Evolutionary conservation across 768 basidiomycete genomes (phyloP).

Genomic region (Tricholoma matsutake): DNA sequence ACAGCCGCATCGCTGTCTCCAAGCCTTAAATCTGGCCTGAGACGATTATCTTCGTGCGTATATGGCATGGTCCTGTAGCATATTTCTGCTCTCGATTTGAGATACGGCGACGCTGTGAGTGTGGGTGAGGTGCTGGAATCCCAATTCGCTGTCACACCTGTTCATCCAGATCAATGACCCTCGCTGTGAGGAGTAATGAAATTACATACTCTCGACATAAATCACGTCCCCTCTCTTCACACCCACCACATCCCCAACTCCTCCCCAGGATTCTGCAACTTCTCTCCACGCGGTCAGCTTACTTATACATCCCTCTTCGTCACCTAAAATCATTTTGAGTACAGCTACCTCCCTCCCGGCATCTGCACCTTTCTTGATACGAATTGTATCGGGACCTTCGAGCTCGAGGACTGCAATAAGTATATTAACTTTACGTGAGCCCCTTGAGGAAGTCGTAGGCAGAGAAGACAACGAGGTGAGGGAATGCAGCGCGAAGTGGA

Average conservation of each 20-base stretch:
- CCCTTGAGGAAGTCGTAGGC: conserved; percentile 25
- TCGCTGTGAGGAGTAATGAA: not conserved
- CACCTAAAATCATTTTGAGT: conserved; percentile 69
- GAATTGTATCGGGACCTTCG: conserved; percentile 70
- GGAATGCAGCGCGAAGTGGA: conserved; percentile 66
- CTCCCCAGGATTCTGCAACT: conserved; percentile 70
- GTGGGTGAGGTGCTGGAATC: conserved; percentile 43
- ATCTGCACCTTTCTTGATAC: conserved; percentile 64
- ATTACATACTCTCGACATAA: conserved; percentile 58
- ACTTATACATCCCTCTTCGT: conserved; percentile 64
- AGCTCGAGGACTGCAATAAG: conserved; percentile 71
- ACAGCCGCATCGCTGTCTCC: conserved; percentile 68
- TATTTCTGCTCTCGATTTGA: conserved; percentile 58
- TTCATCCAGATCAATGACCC: not conserved
- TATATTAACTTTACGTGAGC: conserved; percentile 50
- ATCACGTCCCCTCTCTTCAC: conserved; percentile 72
- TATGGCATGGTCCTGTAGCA: conserved; percentile 80
- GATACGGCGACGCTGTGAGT: conserved; percentile 67
- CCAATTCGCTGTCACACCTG: conserved; percentile 53
- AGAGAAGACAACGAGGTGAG: conserved; percentile 50
- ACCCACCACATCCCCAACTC: conserved; percentile 34
- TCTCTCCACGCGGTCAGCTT: conserved; percentile 81
- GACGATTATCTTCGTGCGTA: conserved; percentile 50
- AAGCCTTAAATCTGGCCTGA: conserved; percentile 72
- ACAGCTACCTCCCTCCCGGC: conserved; percentile 68